A percentile compares a stretch with the other conserved stretches of the same genome.
phyloP scores from a whole-genome alignment of 75 land plant genomes.

The Isoetes taiwanensis region DNA sequence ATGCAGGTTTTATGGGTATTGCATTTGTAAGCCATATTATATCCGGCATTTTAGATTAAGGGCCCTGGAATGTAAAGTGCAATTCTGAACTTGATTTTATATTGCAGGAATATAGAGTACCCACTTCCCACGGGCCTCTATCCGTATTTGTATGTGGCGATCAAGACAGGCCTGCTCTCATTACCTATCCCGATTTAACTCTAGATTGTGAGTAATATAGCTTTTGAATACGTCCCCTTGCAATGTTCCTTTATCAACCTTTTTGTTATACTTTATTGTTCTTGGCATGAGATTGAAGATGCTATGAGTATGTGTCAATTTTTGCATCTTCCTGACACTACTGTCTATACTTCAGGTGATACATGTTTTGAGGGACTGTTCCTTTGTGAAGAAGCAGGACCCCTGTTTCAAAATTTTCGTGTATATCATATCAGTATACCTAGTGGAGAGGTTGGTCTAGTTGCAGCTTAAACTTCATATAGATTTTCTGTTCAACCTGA shows the following conservation, averaged over 20 bases:
- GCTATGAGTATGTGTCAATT: background rate
- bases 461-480: no score
- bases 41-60: no score
- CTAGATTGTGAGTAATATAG: conserved; percentile 46
- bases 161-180: conserved; percentile 67
- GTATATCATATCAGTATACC: conserved; percentile 86
- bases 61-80: no score
- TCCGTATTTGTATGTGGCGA: conserved; percentile 75
- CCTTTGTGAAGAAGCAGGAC: conserved; percentile 60
- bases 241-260: background rate
- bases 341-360: conserved; percentile 41
- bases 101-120: conserved; percentile 58
- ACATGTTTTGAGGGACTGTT: conserved; percentile 90
- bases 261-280: background rate
- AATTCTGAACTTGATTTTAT: no score
- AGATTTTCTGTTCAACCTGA: no score
- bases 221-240: background rate
- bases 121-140: conserved; percentile 47
- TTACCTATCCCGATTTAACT: conserved; percentile 87
- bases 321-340: background rate
- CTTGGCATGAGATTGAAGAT: background rate
- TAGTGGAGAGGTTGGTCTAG: conserved; percentile 97
- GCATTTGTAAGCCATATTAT: no score
- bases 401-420: conserved; percentile 84
- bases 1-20: no score